Percentiles rank a stretch among this genome's conserved stretches.
Conservation (phyloP, 1,284 basidiomycete genomes). For the Salmacisia buchloeana region DNA sequence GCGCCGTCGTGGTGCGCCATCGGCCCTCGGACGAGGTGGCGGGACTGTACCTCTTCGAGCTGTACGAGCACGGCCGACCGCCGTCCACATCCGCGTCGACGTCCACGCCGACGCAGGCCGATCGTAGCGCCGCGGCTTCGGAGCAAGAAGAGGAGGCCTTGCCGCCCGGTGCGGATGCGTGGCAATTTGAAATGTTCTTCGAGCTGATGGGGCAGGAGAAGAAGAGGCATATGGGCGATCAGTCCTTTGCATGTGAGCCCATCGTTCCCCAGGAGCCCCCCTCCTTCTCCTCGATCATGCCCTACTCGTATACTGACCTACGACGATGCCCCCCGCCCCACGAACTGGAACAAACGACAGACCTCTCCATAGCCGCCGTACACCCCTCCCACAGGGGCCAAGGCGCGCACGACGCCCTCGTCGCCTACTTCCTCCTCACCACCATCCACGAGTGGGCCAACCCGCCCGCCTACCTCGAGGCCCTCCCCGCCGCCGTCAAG, state of each 20-base stretch:
- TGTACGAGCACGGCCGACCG: background rate
- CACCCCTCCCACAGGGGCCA: background rate
- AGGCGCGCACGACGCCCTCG: background rate
- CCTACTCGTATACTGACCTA: background rate
- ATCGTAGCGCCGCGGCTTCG: no score
- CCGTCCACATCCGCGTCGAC: no score
- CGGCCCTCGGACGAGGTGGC: background rate
- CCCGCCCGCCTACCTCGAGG: background rate
- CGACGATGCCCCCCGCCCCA: background rate
- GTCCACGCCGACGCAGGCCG: no score
- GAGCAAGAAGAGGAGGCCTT: background rate
- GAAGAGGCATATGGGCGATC: background rate
- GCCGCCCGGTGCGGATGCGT: background rate
- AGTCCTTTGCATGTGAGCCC: background rate
- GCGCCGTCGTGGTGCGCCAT: background rate
- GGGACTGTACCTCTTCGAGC: background rate
- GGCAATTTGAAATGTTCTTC: background rate
- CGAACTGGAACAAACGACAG: background rate
- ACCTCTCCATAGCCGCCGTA: background rate
- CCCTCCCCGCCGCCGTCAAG: background rate
- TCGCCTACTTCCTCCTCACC: background rate
- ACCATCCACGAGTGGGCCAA: background rate
- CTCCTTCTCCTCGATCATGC: background rate
- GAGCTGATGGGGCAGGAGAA: background rate
- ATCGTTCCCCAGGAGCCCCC: background rate